Conservation (phyloP, 1,139 yeast species). For the Sugiyamaella neomexicana region DNA sequence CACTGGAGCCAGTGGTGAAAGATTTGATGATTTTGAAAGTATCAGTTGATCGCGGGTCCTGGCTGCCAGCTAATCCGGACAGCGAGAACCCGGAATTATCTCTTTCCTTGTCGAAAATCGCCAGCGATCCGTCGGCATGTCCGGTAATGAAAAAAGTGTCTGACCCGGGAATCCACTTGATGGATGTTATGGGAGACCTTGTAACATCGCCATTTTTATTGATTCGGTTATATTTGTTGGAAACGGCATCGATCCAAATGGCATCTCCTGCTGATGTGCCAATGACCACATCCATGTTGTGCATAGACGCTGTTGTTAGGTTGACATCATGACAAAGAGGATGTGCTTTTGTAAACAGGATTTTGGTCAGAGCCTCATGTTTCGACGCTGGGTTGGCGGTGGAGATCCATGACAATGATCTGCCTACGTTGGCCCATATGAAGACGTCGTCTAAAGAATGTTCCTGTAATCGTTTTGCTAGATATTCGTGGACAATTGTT, state of each 20-base stretch:
- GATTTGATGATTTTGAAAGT: constrained; percentile 35
- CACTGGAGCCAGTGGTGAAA: constrained; percentile 16
- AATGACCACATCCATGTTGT: constrained; percentile 48
- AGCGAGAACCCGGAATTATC: constrained; percentile 40
- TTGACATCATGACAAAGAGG: constrained; percentile 46
- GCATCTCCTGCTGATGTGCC: constrained; percentile 57
- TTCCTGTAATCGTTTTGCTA: constrained; percentile 37
- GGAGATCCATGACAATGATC: constrained; percentile 41
- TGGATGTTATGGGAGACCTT: constrained; percentile 40
- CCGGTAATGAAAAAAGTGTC: constrained; percentile 44
- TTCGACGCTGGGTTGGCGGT: constrained; percentile 21
- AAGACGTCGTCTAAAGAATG: constrained; percentile 33
- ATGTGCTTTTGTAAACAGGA: constrained; percentile 44
- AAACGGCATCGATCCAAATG: constrained; percentile 54
- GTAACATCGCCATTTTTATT: constrained; percentile 49
- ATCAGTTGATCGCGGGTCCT: constrained; percentile 32
- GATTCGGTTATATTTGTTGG: constrained; percentile 50
- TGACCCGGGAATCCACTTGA: constrained; percentile 46
- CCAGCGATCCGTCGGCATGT: constrained; percentile 45
- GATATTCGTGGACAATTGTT: constrained; percentile 42
- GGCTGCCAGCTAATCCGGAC: constrained; percentile 28
- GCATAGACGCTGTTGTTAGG: constrained; percentile 39
- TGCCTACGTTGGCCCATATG: constrained; percentile 41
- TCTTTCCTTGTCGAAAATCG: constrained; percentile 45
- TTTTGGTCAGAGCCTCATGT: constrained; percentile 43